Evolutionary conservation across 1,284 basidiomycete species (phyloP).

Genomic region (Ustilago trichophora): DNA sequence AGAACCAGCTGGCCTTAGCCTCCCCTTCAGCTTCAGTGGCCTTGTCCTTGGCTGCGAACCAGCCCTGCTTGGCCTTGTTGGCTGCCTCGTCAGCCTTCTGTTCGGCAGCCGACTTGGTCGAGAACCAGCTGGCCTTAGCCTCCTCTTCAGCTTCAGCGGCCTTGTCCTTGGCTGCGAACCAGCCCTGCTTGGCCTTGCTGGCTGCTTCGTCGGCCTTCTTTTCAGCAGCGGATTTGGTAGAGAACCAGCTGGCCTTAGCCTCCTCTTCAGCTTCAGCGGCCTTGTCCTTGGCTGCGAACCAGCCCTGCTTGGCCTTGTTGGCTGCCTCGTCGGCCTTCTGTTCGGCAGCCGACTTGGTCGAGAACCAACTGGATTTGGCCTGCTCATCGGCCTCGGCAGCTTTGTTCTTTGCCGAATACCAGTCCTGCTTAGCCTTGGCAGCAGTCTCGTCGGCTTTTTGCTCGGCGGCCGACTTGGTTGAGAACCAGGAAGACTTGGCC

Average conservation of each 20-base stretch:
- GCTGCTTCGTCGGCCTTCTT: slow-evolving; percentile 28
- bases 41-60: slow-evolving; percentile 25
- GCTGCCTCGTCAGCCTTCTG: slow-evolving; percentile 26
- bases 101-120: slow-evolving; percentile 22
- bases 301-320: slow-evolving; percentile 22
- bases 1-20: slow-evolving; percentile 33
- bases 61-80: slow-evolving; percentile 18
- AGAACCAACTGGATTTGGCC: slow-evolving; percentile 21
- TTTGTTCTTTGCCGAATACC: slow-evolving; percentile 30
- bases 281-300: slow-evolving; percentile 22
- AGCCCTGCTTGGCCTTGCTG: slow-evolving; percentile 17
- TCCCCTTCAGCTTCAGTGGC: slow-evolving; percentile 15
- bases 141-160: slow-evolving; percentile 22
- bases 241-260: slow-evolving; percentile 16
- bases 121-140: slow-evolving; percentile 26
- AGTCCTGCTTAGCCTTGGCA: slow-evolving; percentile 7
- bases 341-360: slow-evolving; percentile 22
- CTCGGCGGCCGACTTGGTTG: slow-evolving; percentile 13
- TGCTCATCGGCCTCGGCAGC: slow-evolving; percentile 21
- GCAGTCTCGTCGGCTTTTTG: slow-evolving; percentile 20
- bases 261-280: slow-evolving; percentile 9
- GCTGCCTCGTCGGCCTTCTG: slow-evolving; percentile 27
- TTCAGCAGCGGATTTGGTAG: slow-evolving; percentile 10
- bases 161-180: slow-evolving; percentile 42
- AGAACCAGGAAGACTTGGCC: slow-evolving; percentile 19